phyloP scores from a whole-genome alignment of 2,329 filamentous ascomycete species.

The Bipolaris zeicola region DNA sequence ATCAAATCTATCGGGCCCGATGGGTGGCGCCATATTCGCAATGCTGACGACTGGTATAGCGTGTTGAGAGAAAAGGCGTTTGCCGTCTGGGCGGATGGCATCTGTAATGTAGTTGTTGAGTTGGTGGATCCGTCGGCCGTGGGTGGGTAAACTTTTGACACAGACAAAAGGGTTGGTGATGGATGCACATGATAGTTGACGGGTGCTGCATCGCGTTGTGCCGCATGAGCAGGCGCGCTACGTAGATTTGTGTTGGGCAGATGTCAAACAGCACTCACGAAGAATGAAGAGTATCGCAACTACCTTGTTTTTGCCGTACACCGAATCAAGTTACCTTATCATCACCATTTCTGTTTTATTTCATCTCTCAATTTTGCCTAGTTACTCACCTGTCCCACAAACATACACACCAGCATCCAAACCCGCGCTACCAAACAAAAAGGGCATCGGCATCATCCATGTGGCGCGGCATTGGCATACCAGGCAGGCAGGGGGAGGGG shows the following conservation, averaged over 20 bases:
- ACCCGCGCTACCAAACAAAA: too few relatives aligned
- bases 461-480: too few relatives aligned
- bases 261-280: too few relatives aligned
- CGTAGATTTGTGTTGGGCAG: too few relatives aligned
- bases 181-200: background rate
- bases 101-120: constrained; percentile 41
- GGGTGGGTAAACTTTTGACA: background rate
- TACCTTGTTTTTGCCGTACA: background rate
- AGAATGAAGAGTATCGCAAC: background rate
- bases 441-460: too few relatives aligned
- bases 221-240: too few relatives aligned
- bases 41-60: constrained; percentile 33
- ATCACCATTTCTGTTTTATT: too few relatives aligned
- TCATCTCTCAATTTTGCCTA: too few relatives aligned
- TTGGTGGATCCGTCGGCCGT: constrained; percentile 11
- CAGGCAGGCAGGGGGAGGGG: too few relatives aligned
- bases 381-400: too few relatives aligned
- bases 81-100: constrained; percentile 41
- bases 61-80: constrained; percentile 33
- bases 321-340: too few relatives aligned
- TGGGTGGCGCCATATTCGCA: constrained; percentile 31
- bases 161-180: background rate
- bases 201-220: background rate
- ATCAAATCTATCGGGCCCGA: constrained; percentile 33
- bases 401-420: too few relatives aligned